phyloP scores from a whole-genome alignment of 2,329 filamentous ascomycete genomes.

The Alternaria ethzedia region DNA sequence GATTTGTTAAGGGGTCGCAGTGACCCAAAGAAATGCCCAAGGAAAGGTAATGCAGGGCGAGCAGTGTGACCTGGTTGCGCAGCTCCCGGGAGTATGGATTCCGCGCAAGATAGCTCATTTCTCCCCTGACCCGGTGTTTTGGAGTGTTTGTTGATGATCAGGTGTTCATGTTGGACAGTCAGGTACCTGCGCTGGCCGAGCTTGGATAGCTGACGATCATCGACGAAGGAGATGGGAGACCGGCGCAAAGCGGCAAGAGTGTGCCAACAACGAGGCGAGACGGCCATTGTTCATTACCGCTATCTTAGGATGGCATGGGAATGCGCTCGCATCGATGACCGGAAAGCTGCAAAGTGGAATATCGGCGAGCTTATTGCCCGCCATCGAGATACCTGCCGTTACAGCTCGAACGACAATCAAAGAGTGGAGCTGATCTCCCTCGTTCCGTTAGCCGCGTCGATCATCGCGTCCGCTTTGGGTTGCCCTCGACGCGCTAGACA shows the following conservation, averaged over 20 bases:
- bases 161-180: not conserved
- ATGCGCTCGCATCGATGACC: not conserved
- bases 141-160: not conserved
- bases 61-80: not conserved
- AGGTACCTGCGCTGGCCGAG: not conserved
- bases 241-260: not conserved
- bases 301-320: not conserved
- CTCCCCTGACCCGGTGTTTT: constrained; percentile 1
- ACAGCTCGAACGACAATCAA: not conserved
- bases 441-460: not conserved
- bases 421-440: not conserved
- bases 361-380: not conserved
- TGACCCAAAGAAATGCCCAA: not conserved
- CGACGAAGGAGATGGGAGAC: not conserved
- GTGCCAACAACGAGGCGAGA: not conserved
- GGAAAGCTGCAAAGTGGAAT: not conserved
- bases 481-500: not conserved
- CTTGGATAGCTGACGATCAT: not conserved
- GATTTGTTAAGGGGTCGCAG: not conserved
- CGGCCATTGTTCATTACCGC: not conserved
- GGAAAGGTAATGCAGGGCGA: not conserved
- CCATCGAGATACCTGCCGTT: not conserved
- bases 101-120: not conserved
- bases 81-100: not conserved
- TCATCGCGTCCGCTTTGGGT: not conserved